Evolutionary conservation across 179 eudicot genomes (phyloP).

Genomic region (Silene noctiflora): DNA sequence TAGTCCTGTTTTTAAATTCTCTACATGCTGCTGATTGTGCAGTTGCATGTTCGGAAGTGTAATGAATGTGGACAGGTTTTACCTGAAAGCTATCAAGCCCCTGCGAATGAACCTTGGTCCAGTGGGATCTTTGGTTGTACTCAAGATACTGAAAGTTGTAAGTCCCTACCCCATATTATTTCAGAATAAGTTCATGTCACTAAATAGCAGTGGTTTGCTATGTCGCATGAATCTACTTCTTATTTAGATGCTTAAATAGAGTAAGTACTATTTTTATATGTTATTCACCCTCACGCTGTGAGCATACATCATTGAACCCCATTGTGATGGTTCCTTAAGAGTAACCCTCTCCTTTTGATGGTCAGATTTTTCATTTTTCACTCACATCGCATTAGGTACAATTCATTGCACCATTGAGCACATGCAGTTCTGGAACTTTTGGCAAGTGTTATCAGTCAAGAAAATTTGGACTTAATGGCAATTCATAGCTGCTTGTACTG

Average conservation of each 20-base stretch:
- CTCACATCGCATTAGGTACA: no score
- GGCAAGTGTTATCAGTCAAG: no score
- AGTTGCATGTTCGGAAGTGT: slow-evolving; percentile 79
- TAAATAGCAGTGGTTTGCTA: not conserved
- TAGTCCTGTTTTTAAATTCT: slow-evolving; percentile 10
- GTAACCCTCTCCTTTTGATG: no score
- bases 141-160: slow-evolving; percentile 83
- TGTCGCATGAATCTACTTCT: not conserved
- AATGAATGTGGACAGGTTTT: slow-evolving; percentile 80
- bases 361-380: no score
- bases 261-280: no score
- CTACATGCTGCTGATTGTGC: slow-evolving; percentile 25
- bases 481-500: not conserved
- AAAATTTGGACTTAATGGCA: no score
- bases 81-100: slow-evolving; percentile 90
- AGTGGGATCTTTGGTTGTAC: slow-evolving; percentile 86
- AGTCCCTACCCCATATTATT: slow-evolving; percentile 26
- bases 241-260: not conserved
- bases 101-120: slow-evolving; percentile 89
- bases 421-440: no score
- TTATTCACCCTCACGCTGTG: no score
- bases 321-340: no score
- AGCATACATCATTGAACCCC: no score
- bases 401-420: no score
- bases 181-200: not conserved